phyloP scores from a whole-genome alignment of 2,329 filamentous ascomycete species.

The Colletotrichum cuscutae region DNA sequence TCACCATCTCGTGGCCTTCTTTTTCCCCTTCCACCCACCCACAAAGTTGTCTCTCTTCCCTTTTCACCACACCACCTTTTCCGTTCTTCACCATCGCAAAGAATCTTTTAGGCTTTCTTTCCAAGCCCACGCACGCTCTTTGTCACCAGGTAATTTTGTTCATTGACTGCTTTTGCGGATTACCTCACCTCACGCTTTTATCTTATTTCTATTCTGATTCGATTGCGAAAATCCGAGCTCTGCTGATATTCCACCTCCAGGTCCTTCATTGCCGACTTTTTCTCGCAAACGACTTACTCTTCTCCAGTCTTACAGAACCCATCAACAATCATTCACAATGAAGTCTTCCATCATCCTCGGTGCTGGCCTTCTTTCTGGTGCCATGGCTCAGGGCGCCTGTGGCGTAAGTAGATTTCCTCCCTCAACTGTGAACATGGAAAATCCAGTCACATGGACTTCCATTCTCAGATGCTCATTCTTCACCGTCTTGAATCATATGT shows the following conservation, averaged over 20 bases:
- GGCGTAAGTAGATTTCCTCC: constrained; percentile 56
- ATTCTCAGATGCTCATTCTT: neutral
- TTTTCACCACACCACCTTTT: neutral
- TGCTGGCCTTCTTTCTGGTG: constrained; percentile 49
- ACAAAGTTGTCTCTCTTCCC: constrained; percentile 4
- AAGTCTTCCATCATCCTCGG: constrained; percentile 26
- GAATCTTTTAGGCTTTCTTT: neutral
- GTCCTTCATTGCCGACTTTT: constrained; percentile 3
- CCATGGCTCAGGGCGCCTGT: constrained; percentile 53
- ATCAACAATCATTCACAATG: constrained; percentile 25
- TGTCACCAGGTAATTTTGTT: constrained; percentile 6
- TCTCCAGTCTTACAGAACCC: constrained; percentile 5
- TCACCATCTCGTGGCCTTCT: constrained; percentile 1
- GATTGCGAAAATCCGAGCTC: neutral
- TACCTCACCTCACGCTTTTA: neutral
- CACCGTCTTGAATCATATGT: neutral
- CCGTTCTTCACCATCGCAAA: neutral
- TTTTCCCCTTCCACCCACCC: neutral
- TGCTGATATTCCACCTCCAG: constrained; percentile 8
- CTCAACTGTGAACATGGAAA: neutral
- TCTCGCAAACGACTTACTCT: constrained; percentile 7
- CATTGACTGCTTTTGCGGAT: neutral
- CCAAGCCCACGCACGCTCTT: neutral
- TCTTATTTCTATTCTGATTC: neutral
- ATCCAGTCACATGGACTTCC: neutral